Base-by-base conservation (phyloP, 73 alveolate genomes). In the Paramecium sexaurelia region DNA sequence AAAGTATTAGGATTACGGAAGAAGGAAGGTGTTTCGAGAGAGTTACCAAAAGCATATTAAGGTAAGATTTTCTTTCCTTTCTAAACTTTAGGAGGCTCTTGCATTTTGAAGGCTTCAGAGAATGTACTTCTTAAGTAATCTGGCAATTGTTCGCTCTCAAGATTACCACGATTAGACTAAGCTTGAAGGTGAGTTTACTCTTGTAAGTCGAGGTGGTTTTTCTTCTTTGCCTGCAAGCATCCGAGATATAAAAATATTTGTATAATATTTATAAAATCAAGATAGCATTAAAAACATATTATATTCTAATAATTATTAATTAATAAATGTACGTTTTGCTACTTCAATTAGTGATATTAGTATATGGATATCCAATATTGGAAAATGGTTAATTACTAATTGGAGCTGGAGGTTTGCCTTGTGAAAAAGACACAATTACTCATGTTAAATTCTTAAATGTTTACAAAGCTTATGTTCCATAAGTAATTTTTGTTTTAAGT, bases 141-240 rank as follows among this genome's bases (percentile, higher is more conserved):
- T 36, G 87, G 87, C 24, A 73, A 39, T 39, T 73, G 37, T 22
- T 73, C 87, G 26, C 66, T 36, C 87, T 73, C 87, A n/a, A 20
- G 66, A 73, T 73, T 73, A 27, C 66, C 66, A 7, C 57, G 36
- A 39, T 33, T 39, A 11, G 47, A 35, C 87, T 73, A 33, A 20
- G 55, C 24, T 73, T 33, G 43, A 73, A 27, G 22, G 56, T 33
- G 51, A 33, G 32, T 8, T 36, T 73, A 73, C 87, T 73, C 57
- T 0, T 73, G 67, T 73, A 11, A 17, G 33, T 36, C 66, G 87
- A 36, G 57, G 61, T 35, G 66, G 87, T n/a, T 36, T 36, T 39
- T 73, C 67, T 73, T 73, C 87, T 73, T 36, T 73, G 11, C 87
- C 87, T n/a, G 87, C 43, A 2, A 73, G 87, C 87, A 73, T 73